A percentile compares a stretch with the other conserved stretches of the same genome.
These are phyloP conservation scores for Myrica gale DNA, from an alignment of 306 rosid genomes.

Conservation along the genomic window DNA sequence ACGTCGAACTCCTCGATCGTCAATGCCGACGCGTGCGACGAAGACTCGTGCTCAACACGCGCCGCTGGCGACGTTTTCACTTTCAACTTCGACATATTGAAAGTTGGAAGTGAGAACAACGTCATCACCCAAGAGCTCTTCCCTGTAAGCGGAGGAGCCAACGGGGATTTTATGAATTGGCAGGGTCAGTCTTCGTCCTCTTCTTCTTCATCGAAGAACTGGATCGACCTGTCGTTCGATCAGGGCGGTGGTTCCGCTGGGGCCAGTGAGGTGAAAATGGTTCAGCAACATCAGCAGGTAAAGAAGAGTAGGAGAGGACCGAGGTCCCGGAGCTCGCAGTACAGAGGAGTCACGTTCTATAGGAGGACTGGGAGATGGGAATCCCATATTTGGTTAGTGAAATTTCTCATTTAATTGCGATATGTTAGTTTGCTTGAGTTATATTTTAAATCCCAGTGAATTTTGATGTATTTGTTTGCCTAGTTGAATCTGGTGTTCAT, in stretches of 20 bases:
- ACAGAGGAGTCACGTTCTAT: conserved; percentile 95
- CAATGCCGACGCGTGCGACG: conserved; percentile 91
- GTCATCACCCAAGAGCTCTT: conserved; percentile 66
- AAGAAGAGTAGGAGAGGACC: conserved; percentile 98
- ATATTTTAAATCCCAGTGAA: not conserved
- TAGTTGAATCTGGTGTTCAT: not conserved
- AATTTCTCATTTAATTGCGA: not conserved
- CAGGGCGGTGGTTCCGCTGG: conserved; percentile 43
- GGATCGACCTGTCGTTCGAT: conserved; percentile 67
- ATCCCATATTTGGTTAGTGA: conserved; percentile 94
- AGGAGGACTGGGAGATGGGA: conserved; percentile 99
- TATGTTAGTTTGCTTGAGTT: conserved; percentile 9
- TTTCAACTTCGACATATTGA: conserved; percentile 77
- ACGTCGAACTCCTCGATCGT: conserved; percentile 91
- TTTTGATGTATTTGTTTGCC: not conserved
- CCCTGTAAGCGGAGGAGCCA: conserved; percentile 42
- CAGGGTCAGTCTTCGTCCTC: conserved; percentile 49
- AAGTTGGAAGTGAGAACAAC: conserved; percentile 46
- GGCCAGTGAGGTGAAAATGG: conserved; percentile 49
- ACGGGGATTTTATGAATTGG: conserved; percentile 40
- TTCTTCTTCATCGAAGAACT: conserved; percentile 47
- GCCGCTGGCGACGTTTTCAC: conserved; percentile 56
- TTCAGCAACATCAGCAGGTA: conserved; percentile 53
- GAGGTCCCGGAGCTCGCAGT: conserved; percentile 97
- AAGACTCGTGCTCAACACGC: conserved; percentile 85